Percentiles rank a stretch among this genome's conserved stretches.
These are phyloP conservation scores for Coemansia pectinata DNA, from an alignment of 192 early-diverging fungal species.

Conservation along the genomic window DNA sequence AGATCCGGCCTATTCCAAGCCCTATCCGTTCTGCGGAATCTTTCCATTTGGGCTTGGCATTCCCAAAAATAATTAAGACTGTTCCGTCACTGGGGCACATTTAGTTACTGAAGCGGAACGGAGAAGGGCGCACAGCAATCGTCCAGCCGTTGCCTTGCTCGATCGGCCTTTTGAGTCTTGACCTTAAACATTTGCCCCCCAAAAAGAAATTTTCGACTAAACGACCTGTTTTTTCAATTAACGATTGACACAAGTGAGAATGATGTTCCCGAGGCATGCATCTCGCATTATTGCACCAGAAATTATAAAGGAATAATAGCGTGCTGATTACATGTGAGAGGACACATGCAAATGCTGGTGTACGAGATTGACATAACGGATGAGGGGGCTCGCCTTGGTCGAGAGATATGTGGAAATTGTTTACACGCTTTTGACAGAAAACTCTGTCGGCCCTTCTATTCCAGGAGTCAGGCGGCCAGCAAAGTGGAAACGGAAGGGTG, in stretches of 20 bases:
- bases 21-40: not conserved
- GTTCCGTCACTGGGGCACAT: not conserved
- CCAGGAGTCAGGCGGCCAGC: slow-evolving; percentile 4
- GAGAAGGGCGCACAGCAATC: not conserved
- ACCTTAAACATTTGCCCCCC: not conserved
- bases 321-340: not conserved
- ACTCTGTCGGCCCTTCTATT: not conserved
- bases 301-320: not conserved
- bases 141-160: not conserved
- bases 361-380: not conserved
- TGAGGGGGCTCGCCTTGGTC: not conserved
- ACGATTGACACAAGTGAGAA: not conserved
- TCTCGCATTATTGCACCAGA: not conserved
- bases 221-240: not conserved
- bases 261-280: not conserved
- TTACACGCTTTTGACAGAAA: not conserved
- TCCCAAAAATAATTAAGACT: not conserved
- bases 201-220: not conserved
- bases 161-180: not conserved
- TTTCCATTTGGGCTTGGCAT: not conserved
- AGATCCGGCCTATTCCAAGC: not conserved
- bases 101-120: not conserved
- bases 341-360: not conserved
- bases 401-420: not conserved
- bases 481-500: slow-evolving; percentile 3